These are phyloP conservation scores for Rhodomyrtus tomentosa DNA, from an alignment of 345 rosid genomes.

Conservation along the genomic window DNA sequence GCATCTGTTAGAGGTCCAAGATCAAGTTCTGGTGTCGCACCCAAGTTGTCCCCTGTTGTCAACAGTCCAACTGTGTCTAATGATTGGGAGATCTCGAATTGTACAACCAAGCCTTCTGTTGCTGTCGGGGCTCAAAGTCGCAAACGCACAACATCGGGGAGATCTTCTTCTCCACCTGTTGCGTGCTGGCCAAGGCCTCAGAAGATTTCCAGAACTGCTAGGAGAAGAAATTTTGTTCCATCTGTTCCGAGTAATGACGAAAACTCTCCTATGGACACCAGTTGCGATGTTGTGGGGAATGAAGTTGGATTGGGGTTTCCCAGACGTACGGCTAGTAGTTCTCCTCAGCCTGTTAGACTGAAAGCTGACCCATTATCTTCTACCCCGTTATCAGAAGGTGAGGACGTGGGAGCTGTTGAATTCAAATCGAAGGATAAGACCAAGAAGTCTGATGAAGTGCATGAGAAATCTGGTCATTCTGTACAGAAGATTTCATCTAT, in stretches of 20 bases:
- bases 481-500: conserved; percentile 51
- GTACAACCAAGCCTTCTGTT: conserved; percentile 62
- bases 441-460: conserved; percentile 60
- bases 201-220: conserved; percentile 77
- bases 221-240: conserved; percentile 74
- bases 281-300: conserved; percentile 54
- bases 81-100: conserved; percentile 84
- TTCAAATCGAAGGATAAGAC: conserved; percentile 61
- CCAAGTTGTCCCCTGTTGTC: conserved; percentile 60
- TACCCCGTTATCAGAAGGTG: conserved; percentile 80
- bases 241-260: conserved; percentile 64
- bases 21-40: conserved; percentile 47
- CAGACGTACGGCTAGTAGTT: conserved; percentile 45
- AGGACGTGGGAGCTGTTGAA: conserved; percentile 77
- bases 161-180: conserved; percentile 77
- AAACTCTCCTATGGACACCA: conserved; percentile 41
- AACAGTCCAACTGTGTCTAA: conserved; percentile 48
- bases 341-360: conserved; percentile 70
- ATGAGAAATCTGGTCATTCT: conserved; percentile 57
- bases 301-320: conserved; percentile 57
- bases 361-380: conserved; percentile 68
- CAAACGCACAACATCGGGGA: conserved; percentile 53
- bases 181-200: conserved; percentile 86
- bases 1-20: conserved; percentile 64
- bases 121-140: conserved; percentile 57